Percentiles rank a stretch among this genome's conserved stretches.
Evolutionary conservation across 805 yeast species (phyloP).

Genomic region (Grigorovia jiainica): DNA sequence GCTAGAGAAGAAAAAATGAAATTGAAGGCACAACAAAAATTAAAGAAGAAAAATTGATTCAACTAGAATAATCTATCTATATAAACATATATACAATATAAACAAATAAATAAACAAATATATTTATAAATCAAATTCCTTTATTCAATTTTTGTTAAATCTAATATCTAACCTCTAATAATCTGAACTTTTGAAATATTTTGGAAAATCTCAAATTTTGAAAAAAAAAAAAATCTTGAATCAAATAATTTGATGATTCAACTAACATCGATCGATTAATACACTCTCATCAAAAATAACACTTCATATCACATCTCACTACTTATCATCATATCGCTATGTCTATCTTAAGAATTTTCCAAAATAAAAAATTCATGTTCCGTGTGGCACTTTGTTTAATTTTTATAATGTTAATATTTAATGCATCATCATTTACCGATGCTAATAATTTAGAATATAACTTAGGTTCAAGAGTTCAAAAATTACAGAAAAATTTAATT

Average conservation of each 20-base stretch:
- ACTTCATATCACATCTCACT: neutral
- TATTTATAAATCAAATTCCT: neutral
- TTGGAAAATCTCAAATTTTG: too few relatives aligned
- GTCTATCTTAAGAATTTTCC: neutral
- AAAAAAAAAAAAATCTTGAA: too few relatives aligned
- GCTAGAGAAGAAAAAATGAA: slow-evolving; percentile 61
- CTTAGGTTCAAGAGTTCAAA: neutral
- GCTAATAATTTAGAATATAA: neutral
- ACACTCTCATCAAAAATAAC: too few relatives aligned
- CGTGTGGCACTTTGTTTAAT: neutral
- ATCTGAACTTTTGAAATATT: too few relatives aligned
- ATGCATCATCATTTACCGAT: neutral
- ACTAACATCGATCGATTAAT: too few relatives aligned
- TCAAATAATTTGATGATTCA: too few relatives aligned
- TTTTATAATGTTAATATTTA: neutral
- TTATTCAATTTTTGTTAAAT: neutral
- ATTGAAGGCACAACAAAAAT: slow-evolving; percentile 41
- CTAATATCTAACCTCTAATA: too few relatives aligned
- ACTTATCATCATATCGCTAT: neutral
- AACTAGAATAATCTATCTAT: neutral
- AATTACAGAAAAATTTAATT: neutral
- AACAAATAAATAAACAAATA: neutral
- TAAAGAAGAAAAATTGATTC: slow-evolving; percentile 20
- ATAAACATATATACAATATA: too few relatives aligned
- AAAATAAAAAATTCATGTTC: neutral